Percentiles rank a stretch among this genome's conserved stretches.
Evolutionary conservation across 176 grass and related monocot genomes (phyloP).

Genomic region (Juncus effusus): DNA sequence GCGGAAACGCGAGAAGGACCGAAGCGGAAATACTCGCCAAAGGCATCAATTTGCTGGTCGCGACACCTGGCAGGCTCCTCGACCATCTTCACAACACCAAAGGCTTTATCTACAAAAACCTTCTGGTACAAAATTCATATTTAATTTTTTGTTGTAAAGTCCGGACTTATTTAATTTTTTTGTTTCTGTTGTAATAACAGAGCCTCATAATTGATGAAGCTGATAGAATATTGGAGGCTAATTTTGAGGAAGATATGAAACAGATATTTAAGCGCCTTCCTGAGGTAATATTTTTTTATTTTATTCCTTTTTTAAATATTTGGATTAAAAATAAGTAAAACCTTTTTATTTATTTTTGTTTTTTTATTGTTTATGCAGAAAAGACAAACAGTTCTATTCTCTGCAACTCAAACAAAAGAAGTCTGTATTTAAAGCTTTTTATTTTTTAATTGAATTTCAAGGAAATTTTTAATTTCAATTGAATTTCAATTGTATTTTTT

Average conservation of each 20-base stretch:
- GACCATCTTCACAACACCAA: slow-evolving; percentile 42
- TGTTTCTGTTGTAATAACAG: too few species aligned
- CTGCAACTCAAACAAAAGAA: slow-evolving; percentile 40
- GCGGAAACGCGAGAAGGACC: slow-evolving; percentile 27
- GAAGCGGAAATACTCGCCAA: slow-evolving; percentile 44
- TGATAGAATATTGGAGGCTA: slow-evolving; percentile 40
- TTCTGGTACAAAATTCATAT: slow-evolving; percentile 30
- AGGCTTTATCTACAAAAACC: slow-evolving; percentile 41
- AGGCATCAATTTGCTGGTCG: slow-evolving; percentile 41
- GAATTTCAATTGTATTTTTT: too few species aligned
- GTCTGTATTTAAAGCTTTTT: slow-evolving; percentile 5
- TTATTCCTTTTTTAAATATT: background rate
- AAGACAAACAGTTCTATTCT: slow-evolving; percentile 44
- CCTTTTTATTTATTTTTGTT: slow-evolving; percentile 4
- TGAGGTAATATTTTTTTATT: slow-evolving; percentile 15
- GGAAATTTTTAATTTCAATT: too few species aligned
- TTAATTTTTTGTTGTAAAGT: too few species aligned
- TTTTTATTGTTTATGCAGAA: slow-evolving; percentile 24
- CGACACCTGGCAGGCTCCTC: slow-evolving; percentile 43
- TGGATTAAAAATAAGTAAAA: background rate
- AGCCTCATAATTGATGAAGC: slow-evolving; percentile 49
- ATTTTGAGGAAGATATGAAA: slow-evolving; percentile 51
- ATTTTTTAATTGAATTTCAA: too few species aligned
- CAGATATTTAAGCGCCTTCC: slow-evolving; percentile 47
- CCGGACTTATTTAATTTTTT: too few species aligned